These are phyloP conservation scores for Catenaria anguillulae DNA, from an alignment of 371 early-diverging fungal species.

Conservation along the genomic window DNA sequence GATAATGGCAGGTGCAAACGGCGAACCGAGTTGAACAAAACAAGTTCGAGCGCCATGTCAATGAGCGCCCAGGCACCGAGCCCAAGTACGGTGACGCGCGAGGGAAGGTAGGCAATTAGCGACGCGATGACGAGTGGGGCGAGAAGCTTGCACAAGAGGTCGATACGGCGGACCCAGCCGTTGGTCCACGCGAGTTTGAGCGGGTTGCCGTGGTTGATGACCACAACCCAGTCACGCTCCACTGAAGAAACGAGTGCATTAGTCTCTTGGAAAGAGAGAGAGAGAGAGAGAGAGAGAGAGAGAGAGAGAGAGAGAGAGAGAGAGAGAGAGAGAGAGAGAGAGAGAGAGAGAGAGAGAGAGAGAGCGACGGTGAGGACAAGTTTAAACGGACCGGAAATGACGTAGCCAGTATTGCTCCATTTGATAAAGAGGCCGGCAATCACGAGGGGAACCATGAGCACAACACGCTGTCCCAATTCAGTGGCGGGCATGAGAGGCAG, in stretches of 20 bases:
- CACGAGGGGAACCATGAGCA: background rate
- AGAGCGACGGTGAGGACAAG: no score
- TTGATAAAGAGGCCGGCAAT: background rate
- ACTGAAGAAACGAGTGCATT: no score
- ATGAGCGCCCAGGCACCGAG: constrained; percentile 12
- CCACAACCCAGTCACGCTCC: background rate
- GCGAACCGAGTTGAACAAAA: constrained; percentile 8
- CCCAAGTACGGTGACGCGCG: constrained; percentile 14
- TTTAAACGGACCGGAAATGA: background rate
- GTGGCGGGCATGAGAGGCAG: background rate
- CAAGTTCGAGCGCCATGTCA: constrained; percentile 14
- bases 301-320: no score
- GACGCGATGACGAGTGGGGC: constrained; percentile 7
- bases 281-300: no score
- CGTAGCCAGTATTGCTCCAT: background rate
- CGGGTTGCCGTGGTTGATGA: no score
- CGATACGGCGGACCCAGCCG: constrained; percentile 2
- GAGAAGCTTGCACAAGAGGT: constrained; percentile 3
- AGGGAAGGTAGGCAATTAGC: background rate
- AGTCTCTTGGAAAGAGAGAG: no score
- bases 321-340: no score
- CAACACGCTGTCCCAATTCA: background rate
- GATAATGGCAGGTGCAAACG: background rate
- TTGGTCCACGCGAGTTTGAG: no score
- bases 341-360: no score